Percentiles rank a stretch among this genome's conserved stretches.
phyloP scores from a whole-genome alignment of 2,329 filamentous ascomycete species.

The Calonectria pseudoreteaudii region DNA sequence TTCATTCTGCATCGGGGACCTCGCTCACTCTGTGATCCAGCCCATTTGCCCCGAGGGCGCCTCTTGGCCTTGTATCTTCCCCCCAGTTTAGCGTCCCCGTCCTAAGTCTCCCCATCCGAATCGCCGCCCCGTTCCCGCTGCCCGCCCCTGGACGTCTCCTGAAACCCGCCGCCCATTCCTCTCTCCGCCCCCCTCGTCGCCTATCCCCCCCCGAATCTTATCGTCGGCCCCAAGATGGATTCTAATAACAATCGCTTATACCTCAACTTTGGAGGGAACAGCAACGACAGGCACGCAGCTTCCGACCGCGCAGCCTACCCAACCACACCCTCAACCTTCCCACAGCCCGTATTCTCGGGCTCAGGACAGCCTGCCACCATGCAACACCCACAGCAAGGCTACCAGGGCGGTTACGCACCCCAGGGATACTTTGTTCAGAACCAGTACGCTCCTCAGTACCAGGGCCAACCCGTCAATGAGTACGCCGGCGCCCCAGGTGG shows the following conservation, averaged over 20 bases:
- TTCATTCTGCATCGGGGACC: background rate
- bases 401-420: constrained; percentile 59
- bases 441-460: constrained; percentile 62
- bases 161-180: constrained; percentile 42
- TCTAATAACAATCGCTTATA: constrained; percentile 71
- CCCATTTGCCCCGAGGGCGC: constrained; percentile 16
- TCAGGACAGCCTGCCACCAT: constrained; percentile 37
- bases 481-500: constrained; percentile 62
- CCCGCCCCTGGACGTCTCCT: constrained; percentile 43
- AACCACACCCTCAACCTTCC: constrained; percentile 95
- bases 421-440: constrained; percentile 72
- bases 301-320: constrained; percentile 79
- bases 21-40: constrained; percentile 9
- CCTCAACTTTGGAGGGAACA: constrained; percentile 73
- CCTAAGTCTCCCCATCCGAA: constrained; percentile 18
- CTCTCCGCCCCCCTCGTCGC: constrained; percentile 33
- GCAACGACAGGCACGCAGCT: constrained; percentile 71
- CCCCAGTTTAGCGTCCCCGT: constrained; percentile 15
- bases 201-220: constrained; percentile 34
- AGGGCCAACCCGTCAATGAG: constrained; percentile 57
- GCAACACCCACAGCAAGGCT: constrained; percentile 58
- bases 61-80: background rate
- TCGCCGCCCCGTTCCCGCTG: constrained; percentile 30
- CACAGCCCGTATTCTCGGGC: constrained; percentile 79
- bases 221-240: constrained; percentile 58